These are phyloP conservation scores for Didymella pomorum DNA, from an alignment of 2,329 filamentous ascomycete species.

Conservation along the genomic window DNA sequence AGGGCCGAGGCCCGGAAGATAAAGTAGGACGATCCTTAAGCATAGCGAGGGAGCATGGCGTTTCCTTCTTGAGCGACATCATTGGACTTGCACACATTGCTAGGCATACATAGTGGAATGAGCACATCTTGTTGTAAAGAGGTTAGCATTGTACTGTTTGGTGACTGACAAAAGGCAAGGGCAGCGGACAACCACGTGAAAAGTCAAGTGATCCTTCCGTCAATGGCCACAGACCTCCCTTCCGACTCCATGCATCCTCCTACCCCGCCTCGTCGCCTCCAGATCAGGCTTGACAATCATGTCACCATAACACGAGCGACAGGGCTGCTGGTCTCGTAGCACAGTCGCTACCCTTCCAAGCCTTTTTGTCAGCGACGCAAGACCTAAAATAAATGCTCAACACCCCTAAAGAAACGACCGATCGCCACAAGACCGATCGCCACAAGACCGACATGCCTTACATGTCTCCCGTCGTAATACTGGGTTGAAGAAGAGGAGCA, in stretches of 20 bases:
- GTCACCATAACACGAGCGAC: conserved; percentile 3
- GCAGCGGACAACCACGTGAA: not conserved
- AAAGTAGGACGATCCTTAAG: conserved; percentile 10
- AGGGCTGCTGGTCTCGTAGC: conserved; percentile 4
- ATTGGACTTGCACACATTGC: not conserved
- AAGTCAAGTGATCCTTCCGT: not conserved
- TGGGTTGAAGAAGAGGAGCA: not conserved
- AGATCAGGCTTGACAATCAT: not conserved
- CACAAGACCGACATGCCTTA: too few species aligned
- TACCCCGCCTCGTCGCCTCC: conserved; percentile 1
- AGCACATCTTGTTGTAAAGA: conserved; percentile 4
- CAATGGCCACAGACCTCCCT: not conserved
- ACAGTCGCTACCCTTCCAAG: not conserved
- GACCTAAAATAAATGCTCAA: not conserved
- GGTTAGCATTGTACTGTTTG: not conserved
- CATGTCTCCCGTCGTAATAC: not conserved
- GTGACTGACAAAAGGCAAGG: conserved; percentile 1
- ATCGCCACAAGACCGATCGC: too few species aligned
- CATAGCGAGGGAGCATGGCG: conserved; percentile 15
- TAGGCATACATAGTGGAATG: not conserved
- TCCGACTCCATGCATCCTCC: not conserved
- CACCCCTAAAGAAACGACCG: not conserved
- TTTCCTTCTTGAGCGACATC: conserved; percentile 8
- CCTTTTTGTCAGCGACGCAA: not conserved
- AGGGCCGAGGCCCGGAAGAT: conserved; percentile 19